A percentile compares a stretch with the other conserved stretches of the same genome.
Conservation (phyloP, 2,329 filamentous ascomycete genomes). For the Cercospora sp. region DNA sequence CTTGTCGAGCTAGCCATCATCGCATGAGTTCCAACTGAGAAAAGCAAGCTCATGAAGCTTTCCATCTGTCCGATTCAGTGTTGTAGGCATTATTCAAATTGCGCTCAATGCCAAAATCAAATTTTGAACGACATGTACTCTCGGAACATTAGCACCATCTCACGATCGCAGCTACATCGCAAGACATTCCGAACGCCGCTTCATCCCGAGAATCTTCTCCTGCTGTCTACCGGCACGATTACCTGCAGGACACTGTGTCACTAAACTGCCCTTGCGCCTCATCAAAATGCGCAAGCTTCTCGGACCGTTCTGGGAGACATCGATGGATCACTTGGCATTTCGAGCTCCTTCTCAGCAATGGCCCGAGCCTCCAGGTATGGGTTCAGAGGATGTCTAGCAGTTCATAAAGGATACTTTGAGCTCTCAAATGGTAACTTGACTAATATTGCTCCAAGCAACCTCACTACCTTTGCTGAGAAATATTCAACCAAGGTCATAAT, state of each 20-base stretch:
- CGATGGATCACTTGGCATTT: background rate
- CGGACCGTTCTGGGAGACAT: background rate
- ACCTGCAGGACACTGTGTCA: background rate
- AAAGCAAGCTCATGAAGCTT: too few relatives aligned
- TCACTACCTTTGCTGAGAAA: background rate
- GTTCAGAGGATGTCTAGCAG: background rate
- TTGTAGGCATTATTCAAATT: too few relatives aligned
- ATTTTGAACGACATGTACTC: too few relatives aligned
- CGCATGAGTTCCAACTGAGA: too few relatives aligned
- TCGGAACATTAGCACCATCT: too few relatives aligned
- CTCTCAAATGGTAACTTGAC: background rate
- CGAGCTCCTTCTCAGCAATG: background rate
- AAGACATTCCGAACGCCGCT: background rate
- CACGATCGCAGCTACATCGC: too few relatives aligned
- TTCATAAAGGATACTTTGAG: background rate
- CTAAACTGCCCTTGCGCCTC: background rate
- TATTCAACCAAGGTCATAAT: background rate
- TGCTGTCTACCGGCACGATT: background rate
- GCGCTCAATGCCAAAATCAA: too few relatives aligned
- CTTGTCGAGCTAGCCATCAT: too few relatives aligned
- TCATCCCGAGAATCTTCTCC: background rate
- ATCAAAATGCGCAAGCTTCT: background rate
- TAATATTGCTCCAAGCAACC: background rate
- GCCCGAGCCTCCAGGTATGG: background rate
- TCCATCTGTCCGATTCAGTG: too few relatives aligned